Evolutionary conservation across 2,329 filamentous ascomycete species (phyloP).

Genomic region (Phyllosticta citrichinensis): DNA sequence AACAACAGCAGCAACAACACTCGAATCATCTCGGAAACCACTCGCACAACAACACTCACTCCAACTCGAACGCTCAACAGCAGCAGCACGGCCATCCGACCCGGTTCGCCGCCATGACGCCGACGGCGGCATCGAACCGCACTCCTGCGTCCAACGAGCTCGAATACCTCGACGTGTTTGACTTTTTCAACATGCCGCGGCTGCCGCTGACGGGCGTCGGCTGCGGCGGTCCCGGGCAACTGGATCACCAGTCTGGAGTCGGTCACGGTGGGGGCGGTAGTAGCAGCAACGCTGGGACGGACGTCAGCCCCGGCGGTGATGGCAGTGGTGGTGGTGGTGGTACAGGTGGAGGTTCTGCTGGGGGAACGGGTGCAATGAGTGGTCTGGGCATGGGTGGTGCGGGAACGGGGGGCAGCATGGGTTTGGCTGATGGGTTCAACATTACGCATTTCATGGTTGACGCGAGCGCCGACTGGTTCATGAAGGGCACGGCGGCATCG

Average conservation of each 20-base stretch:
- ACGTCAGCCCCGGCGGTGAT: background rate
- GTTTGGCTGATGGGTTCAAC: slow-evolving; percentile 42
- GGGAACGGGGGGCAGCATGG: background rate
- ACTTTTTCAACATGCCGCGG: slow-evolving; percentile 86
- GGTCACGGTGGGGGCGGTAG: slow-evolving; percentile 5
- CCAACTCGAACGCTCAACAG: background rate
- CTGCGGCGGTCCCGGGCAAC: slow-evolving; percentile 9
- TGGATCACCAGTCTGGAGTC: background rate
- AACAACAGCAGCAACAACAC: background rate
- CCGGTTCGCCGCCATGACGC: slow-evolving; percentile 8
- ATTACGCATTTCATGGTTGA: slow-evolving; percentile 72
- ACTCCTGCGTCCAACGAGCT: slow-evolving; percentile 72
- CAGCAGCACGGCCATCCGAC: slow-evolving; percentile 20
- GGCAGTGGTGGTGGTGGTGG: background rate
- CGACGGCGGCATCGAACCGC: slow-evolving; percentile 22
- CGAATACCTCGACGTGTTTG: slow-evolving; percentile 86
- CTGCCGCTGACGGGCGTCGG: slow-evolving; percentile 38
- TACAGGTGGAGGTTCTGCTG: background rate
- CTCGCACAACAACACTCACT: background rate
- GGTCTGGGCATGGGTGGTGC: background rate
- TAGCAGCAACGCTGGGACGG: background rate
- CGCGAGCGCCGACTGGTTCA: slow-evolving; percentile 65
- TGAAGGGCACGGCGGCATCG: slow-evolving; percentile 31
- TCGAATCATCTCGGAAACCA: background rate
- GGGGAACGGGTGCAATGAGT: background rate